These are phyloP conservation scores for Neofusicoccum sp. DNA, from an alignment of 2,329 filamentous ascomycete genomes.

Conservation along the genomic window DNA sequence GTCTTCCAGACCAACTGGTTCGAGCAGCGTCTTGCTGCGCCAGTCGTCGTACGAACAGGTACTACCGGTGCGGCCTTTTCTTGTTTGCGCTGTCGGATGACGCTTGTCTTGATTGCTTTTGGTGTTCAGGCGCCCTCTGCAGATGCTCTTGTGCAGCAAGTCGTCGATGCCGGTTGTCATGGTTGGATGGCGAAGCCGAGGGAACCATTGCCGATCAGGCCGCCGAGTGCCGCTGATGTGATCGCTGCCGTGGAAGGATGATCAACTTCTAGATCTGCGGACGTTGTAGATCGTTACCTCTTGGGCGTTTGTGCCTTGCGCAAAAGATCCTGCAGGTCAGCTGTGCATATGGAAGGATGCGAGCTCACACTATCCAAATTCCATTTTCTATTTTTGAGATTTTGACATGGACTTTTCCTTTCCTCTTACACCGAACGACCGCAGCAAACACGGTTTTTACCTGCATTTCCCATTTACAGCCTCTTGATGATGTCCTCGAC, in stretches of 20 bases:
- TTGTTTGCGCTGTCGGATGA: no score
- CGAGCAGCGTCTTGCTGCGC: no score
- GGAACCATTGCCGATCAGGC: constrained; percentile 1
- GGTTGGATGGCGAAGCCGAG: neutral
- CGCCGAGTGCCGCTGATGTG: constrained; percentile 9
- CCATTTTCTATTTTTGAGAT: neutral
- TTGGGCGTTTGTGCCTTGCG: constrained; percentile 11
- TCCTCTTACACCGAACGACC: neutral
- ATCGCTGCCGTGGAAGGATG: neutral
- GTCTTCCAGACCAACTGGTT: no score
- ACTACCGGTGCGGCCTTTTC: no score
- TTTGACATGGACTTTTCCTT: neutral
- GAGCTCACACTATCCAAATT: neutral
- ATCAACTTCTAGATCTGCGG: constrained; percentile 11
- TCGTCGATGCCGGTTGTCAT: constrained; percentile 1
- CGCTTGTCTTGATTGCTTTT: no score
- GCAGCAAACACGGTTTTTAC: neutral
- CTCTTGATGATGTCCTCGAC: constrained; percentile 83
- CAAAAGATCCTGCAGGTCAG: constrained; percentile 12
- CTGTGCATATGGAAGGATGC: constrained; percentile 1
- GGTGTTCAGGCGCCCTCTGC: no score
- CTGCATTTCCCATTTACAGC: constrained; percentile 56
- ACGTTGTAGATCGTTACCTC: constrained; percentile 15
- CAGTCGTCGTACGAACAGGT: no score
- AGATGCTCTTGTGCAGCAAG: no score